Percentiles rank a stretch among this genome's conserved stretches.
Conservation (phyloP, 2,329 filamentous ascomycete genomes). For the Dothideomycetidae sp. region DNA sequence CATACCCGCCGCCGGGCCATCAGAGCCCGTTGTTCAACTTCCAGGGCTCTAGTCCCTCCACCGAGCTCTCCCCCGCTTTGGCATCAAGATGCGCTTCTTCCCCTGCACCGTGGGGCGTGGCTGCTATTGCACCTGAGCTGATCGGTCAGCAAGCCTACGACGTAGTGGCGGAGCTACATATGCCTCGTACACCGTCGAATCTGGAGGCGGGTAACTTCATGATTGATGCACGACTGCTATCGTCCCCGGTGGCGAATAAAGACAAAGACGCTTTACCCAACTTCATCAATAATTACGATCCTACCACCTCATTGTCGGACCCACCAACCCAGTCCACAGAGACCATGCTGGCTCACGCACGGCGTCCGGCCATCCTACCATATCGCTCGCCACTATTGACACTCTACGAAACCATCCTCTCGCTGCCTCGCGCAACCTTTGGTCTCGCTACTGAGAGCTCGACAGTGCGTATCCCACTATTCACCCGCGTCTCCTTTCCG, state of each 20-base stretch:
- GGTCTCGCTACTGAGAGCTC: slow-evolving; percentile 51
- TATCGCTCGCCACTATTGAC: slow-evolving; percentile 61
- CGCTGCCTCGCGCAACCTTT: slow-evolving; percentile 56
- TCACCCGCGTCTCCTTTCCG: slow-evolving; percentile 56
- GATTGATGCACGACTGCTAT: slow-evolving; percentile 60
- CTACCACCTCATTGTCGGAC: not conserved
- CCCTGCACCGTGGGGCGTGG: slow-evolving; percentile 37
- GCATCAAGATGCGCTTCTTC: slow-evolving; percentile 3
- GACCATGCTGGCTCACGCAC: slow-evolving; percentile 34
- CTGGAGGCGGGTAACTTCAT: slow-evolving; percentile 81
- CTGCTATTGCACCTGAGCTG: slow-evolving; percentile 38
- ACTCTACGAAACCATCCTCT: slow-evolving; percentile 43
- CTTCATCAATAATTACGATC: slow-evolving; percentile 4
- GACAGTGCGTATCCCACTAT: slow-evolving; percentile 52
- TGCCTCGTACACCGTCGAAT: slow-evolving; percentile 69
- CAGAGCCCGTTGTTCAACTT: no score
- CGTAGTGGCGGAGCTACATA: slow-evolving; percentile 55
- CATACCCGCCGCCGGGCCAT: not conserved
- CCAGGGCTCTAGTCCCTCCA: slow-evolving; percentile 1
- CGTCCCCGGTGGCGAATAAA: slow-evolving; percentile 7
- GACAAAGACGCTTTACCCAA: slow-evolving; percentile 3
- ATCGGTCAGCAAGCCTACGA: slow-evolving; percentile 71
- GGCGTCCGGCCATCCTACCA: slow-evolving; percentile 63
- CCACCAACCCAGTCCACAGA: slow-evolving; percentile 12
- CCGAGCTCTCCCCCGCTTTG: not conserved